Percentiles rank a stretch among this genome's conserved stretches.
phyloP scores from a whole-genome alignment of 225 moss, liverwort and hornwort species.

The Pseudisothecium myosuroides region DNA sequence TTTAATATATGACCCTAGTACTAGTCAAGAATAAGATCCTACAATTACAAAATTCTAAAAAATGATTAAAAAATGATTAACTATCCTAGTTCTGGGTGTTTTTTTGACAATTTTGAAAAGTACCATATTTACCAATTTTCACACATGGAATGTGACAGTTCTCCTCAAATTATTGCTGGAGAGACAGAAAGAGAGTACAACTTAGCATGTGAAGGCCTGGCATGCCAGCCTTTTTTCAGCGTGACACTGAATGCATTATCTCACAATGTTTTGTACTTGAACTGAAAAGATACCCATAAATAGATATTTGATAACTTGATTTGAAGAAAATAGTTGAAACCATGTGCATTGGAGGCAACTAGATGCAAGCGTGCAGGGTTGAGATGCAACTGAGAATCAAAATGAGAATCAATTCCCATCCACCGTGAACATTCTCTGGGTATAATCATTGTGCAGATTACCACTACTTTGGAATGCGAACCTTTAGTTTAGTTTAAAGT shows the following conservation, averaged over 20 bases:
- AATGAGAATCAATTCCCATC: not conserved
- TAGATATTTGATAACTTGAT: not conserved
- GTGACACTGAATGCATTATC: not conserved
- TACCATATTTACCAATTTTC: not conserved
- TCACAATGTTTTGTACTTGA: not conserved
- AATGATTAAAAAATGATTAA: not conserved
- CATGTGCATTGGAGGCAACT: not conserved
- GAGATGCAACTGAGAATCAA: not conserved
- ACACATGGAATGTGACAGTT: not conserved
- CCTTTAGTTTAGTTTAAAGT: fast-evolving
- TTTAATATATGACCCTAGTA: fast-evolving
- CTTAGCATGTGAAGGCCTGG: not conserved
- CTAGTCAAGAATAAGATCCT: not conserved
- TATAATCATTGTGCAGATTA: fast-evolving
- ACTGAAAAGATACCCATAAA: not conserved
- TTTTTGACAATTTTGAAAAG: not conserved
- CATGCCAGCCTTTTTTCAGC: not conserved
- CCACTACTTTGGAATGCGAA: not conserved
- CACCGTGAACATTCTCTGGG: not conserved
- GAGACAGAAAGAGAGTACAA: not conserved
- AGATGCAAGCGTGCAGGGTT: not conserved
- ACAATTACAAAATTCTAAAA: not conserved
- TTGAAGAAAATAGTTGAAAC: not conserved
- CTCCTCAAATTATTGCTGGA: not conserved
- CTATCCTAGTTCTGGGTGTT: no score